These are phyloP conservation scores for Penicillium bialowiezense DNA, from an alignment of 495 filamentous ascomycete genomes.

Conservation along the genomic window DNA sequence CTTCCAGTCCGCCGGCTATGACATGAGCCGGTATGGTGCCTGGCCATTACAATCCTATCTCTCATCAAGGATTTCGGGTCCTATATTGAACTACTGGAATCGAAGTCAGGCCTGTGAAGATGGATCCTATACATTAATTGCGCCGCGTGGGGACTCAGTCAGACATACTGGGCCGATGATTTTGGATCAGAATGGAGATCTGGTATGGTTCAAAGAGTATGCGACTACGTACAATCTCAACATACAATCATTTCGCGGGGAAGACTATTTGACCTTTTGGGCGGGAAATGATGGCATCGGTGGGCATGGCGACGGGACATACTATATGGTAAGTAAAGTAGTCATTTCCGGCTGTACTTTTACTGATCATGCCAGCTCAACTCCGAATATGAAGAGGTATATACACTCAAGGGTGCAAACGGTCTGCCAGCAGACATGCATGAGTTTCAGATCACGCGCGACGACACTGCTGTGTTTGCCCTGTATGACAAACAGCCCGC, in stretches of 20 bases:
- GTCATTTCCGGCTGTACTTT: background rate
- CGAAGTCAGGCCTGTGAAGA: slow-evolving; percentile 31
- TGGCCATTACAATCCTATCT: slow-evolving; percentile 41
- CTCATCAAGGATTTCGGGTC: slow-evolving; percentile 34
- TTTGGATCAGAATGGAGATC: slow-evolving; percentile 39
- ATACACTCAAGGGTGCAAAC: slow-evolving; percentile 36
- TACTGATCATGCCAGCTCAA: slow-evolving; percentile 35
- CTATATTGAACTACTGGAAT: slow-evolving; percentile 35
- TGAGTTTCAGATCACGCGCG: slow-evolving; percentile 46
- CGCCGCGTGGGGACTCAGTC: slow-evolving; percentile 40
- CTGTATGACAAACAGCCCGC: slow-evolving; percentile 42
- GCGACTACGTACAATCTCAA: slow-evolving; percentile 40
- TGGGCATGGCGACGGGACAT: slow-evolving; percentile 46
- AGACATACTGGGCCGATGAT: slow-evolving; percentile 41
- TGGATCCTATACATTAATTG: slow-evolving; percentile 38
- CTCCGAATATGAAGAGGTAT: slow-evolving; percentile 44
- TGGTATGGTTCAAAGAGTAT: slow-evolving; percentile 41
- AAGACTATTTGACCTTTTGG: slow-evolving; percentile 52
- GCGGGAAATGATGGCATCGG: slow-evolving; percentile 44
- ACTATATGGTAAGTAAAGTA: slow-evolving; percentile 45
- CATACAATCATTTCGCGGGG: slow-evolving; percentile 37
- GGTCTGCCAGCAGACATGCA: slow-evolving; percentile 35
- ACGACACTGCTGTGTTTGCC: slow-evolving; percentile 51
- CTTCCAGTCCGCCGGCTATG: background rate
- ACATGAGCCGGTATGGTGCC: slow-evolving; percentile 13